phyloP scores from a whole-genome alignment of 352 stramenopile genomes.

The Globisporangium spiculum region DNA sequence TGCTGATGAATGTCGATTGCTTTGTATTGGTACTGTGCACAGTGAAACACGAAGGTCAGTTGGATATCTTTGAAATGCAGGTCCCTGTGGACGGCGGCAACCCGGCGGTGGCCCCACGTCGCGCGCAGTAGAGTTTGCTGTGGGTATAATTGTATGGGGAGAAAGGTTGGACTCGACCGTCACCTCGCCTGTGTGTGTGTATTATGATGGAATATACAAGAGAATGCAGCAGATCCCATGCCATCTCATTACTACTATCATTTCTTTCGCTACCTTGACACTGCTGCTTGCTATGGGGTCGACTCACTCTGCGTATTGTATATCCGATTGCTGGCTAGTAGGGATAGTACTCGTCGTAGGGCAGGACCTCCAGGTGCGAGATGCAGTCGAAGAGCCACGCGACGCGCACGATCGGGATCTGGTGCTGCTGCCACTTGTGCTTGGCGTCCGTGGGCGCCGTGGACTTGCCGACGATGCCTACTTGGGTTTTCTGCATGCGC shows the following conservation, averaged over 20 bases:
- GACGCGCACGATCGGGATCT: conserved; percentile 84
- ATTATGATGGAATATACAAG: conserved; percentile 12
- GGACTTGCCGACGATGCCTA: conserved; percentile 78
- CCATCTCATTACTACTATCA: not conserved
- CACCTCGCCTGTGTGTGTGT: conserved; percentile 6
- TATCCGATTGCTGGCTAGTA: conserved; percentile 47
- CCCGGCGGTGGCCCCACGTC: conserved; percentile 7
- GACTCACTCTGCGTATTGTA: not conserved
- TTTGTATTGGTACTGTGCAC: conserved; percentile 2
- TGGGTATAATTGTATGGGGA: conserved; percentile 3
- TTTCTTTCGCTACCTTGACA: not conserved
- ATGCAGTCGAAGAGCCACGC: conserved; percentile 89
- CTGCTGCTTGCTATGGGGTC: not conserved
- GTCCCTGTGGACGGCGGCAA: conserved; percentile 73
- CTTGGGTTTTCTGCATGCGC: conserved; percentile 31
- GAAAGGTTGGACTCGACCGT: not conserved
- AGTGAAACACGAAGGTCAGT: conserved; percentile 86
- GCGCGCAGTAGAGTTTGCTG: conserved; percentile 2
- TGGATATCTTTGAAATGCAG: conserved; percentile 92
- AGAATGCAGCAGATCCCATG: not conserved
- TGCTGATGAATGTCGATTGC: not conserved
- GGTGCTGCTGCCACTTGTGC: conserved; percentile 54
- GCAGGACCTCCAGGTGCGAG: conserved; percentile 75
- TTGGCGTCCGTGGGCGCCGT: conserved; percentile 53
- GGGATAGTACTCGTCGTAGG: conserved; percentile 86